Percentiles rank a stretch among this genome's conserved stretches.
These are phyloP conservation scores for Bimuria novae-zelandiae DNA, from an alignment of 2,329 filamentous ascomycete species.

Conservation along the genomic window DNA sequence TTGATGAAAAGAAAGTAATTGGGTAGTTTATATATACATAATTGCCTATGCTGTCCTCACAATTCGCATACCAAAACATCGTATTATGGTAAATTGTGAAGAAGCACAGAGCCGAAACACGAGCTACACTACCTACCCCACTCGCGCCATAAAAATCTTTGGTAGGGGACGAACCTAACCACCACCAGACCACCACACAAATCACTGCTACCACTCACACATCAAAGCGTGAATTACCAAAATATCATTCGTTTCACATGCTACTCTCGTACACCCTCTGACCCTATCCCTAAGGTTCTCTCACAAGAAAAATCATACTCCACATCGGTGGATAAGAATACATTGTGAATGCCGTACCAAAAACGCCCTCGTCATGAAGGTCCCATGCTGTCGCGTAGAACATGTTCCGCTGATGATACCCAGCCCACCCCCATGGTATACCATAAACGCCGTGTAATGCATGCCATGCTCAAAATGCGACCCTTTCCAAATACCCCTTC, in stretches of 20 bases:
- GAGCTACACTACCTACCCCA: no score
- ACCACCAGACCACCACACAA: no score
- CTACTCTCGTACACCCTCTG: neutral
- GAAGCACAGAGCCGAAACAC: no score
- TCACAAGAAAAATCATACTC: neutral
- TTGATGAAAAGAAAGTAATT: neutral
- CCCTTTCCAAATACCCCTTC: neutral
- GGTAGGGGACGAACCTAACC: no score
- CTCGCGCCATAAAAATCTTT: no score
- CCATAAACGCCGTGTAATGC: slow-evolving; percentile 6
- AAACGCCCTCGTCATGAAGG: neutral
- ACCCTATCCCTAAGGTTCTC: neutral
- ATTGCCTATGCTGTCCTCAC: no score
- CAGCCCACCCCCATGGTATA: slow-evolving; percentile 4
- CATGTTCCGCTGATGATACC: neutral
- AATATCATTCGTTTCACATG: neutral
- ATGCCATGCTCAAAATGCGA: neutral
- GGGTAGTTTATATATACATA: neutral
- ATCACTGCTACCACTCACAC: neutral
- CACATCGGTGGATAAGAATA: no score
- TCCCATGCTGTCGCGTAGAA: neutral
- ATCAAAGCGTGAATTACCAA: neutral
- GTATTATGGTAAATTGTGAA: no score
- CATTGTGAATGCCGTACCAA: neutral
- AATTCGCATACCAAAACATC: no score